Percentiles rank a stretch among this genome's conserved stretches.
Evolutionary conservation across 805 yeast genomes (phyloP).

Genomic region (Maudiozyma turicensis): DNA sequence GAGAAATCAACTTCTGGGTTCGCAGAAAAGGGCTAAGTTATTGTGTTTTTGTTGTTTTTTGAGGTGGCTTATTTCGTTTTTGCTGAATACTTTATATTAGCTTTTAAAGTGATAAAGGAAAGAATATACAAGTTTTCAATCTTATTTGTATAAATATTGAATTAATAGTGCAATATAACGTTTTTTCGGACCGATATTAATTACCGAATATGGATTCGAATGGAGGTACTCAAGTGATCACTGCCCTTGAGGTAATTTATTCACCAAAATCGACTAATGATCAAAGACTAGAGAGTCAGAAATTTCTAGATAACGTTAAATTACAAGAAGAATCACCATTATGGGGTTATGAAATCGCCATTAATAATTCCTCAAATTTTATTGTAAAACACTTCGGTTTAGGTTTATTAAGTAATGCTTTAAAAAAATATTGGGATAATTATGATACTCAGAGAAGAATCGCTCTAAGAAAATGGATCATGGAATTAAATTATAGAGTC

Average conservation of each 20-base stretch:
- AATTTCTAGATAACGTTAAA: conserved; percentile 68
- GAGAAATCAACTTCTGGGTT: too few relatives aligned
- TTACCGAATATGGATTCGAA: conserved; percentile 42
- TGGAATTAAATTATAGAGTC: conserved; percentile 60
- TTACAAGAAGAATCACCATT: conserved; percentile 73
- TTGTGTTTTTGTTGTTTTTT: too few relatives aligned
- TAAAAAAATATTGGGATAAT: conserved; percentile 42
- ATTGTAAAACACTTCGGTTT: conserved; percentile 88
- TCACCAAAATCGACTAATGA: conserved; percentile 52
- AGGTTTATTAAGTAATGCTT: conserved; percentile 64
- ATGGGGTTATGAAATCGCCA: conserved; percentile 85
- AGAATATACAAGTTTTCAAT: too few relatives aligned
- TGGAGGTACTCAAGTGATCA: conserved; percentile 64
- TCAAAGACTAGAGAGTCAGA: conserved; percentile 47
- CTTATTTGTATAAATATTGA: too few relatives aligned
- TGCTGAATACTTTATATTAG: too few relatives aligned
- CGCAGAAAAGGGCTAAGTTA: too few relatives aligned
- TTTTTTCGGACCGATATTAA: too few relatives aligned
- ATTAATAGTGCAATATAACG: too few relatives aligned
- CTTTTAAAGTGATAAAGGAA: too few relatives aligned
- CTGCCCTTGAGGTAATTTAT: conserved; percentile 70
- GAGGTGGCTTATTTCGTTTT: too few relatives aligned
- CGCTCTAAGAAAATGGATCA: conserved; percentile 75
- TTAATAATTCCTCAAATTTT: conserved; percentile 47
- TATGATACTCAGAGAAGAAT: conserved; percentile 50